Percentiles rank a stretch among this genome's conserved stretches.
These are phyloP conservation scores for Trichaptum fuscoviolaceum DNA, from an alignment of 768 basidiomycete genomes.

Conservation along the genomic window DNA sequence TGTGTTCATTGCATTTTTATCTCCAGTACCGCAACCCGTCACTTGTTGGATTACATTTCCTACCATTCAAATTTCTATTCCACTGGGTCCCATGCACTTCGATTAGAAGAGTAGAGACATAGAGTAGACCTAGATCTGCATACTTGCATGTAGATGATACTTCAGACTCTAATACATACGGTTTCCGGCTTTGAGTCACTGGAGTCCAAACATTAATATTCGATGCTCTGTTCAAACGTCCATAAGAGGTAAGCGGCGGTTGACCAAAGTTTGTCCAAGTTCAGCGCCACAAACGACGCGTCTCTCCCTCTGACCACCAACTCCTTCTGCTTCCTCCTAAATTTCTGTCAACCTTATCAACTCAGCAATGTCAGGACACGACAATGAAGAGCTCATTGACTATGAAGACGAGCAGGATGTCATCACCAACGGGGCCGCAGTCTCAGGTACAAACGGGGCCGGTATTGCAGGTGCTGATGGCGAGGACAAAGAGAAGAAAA, in stretches of 20 bases:
- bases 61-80: not conserved
- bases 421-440: slow-evolving; percentile 50
- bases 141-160: not conserved
- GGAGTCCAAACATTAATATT: not conserved
- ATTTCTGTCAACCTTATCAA: not conserved
- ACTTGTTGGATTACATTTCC: not conserved
- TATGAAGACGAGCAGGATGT: slow-evolving; percentile 90
- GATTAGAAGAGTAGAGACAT: not conserved
- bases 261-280: not conserved
- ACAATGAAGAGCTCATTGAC: slow-evolving; percentile 90
- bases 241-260: not conserved
- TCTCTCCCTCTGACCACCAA: not conserved
- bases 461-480: slow-evolving; percentile 45
- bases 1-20: not conserved
- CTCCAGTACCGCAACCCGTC: not conserved
- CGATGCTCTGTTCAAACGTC: not conserved
- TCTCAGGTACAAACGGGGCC: slow-evolving; percentile 44
- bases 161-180: not conserved
- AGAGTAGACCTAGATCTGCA: not conserved
- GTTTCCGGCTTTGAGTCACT: not conserved
- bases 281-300: not conserved
- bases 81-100: not conserved
- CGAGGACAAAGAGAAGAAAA: slow-evolving; percentile 86
- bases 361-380: slow-evolving; percentile 64
- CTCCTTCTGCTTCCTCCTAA: not conserved